A percentile compares a stretch with the other conserved stretches of the same genome.
phyloP scores from a whole-genome alignment of 2,329 filamentous ascomycete genomes.

The Fusarium pseudoanthophilum region DNA sequence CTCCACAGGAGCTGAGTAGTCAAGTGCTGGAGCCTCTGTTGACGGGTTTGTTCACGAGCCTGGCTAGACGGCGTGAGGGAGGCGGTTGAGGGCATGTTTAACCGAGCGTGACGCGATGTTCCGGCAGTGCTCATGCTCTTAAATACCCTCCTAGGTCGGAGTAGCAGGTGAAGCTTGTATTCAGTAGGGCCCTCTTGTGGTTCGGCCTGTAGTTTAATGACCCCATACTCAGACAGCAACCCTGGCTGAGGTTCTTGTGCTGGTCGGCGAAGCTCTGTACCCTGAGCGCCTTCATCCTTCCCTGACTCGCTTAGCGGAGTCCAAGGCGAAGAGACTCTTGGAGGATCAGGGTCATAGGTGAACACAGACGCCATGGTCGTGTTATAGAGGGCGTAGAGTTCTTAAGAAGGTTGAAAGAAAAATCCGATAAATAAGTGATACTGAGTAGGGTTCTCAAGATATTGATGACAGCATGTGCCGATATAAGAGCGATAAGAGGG shows the following conservation, averaged over 20 bases:
- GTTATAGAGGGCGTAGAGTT: neutral
- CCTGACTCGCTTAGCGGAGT: conserved; percentile 64
- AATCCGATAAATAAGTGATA: neutral
- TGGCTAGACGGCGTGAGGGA: conserved; percentile 65
- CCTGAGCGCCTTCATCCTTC: conserved; percentile 45
- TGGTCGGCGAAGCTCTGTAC: conserved; percentile 41
- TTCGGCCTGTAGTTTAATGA: conserved; percentile 85
- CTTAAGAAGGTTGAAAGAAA: neutral
- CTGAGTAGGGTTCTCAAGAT: conserved; percentile 27
- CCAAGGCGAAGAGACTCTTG: conserved; percentile 92
- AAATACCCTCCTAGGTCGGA: conserved; percentile 81
- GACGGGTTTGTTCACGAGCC: conserved; percentile 81
- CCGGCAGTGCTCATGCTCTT: conserved; percentile 72
- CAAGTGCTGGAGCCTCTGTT: conserved; percentile 87
- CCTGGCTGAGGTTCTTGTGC: conserved; percentile 45
- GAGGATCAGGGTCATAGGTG: conserved; percentile 90
- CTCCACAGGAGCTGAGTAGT: conserved; percentile 97
- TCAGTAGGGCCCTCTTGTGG: conserved; percentile 95
- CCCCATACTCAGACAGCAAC: conserved; percentile 69
- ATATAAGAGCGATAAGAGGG: conserved; percentile 15
- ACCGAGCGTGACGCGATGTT: conserved; percentile 23
- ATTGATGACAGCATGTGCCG: conserved; percentile 26
- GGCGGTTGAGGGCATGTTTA: conserved; percentile 41
- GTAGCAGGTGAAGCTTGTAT: conserved; percentile 92
- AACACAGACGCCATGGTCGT: conserved; percentile 88